Evolutionary conservation across 2,329 filamentous ascomycete genomes (phyloP), one percentile per base, ranked within the genome.

Genomic region (Nannizzia gypsea): DNA sequence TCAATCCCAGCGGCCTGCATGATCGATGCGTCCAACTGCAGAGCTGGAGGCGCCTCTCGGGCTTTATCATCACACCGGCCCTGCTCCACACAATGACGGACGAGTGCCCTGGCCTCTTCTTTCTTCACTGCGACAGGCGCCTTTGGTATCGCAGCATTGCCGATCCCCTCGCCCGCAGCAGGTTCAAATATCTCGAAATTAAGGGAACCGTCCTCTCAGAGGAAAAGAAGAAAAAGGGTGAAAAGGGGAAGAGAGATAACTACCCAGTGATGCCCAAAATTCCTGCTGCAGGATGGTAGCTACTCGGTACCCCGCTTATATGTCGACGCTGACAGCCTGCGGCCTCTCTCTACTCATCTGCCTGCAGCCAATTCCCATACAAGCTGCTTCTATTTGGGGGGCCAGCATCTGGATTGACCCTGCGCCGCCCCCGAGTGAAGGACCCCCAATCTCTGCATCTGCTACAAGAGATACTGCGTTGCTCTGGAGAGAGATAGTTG

Each of bases 401-500:
- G 31, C 82, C 58, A 68, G 73, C 63, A 80, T 83, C 68, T 78
- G 82, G 67, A 78, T 78, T 64, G 75, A 75, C 64, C 82, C 82
- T 55, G 80, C 83, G 36, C 83, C 83, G 46, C 72, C 82, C 57
- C 78, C 83, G 60, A 79, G 83, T 71, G 76, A 84, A 73, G 83
- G 82, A 6, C 81, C 85, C 61, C 76, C 81, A 6, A 71, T 84
- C 50, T 84, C 84, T 44, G 77, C 78, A 59, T 73, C 79, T 66
- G 82, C 85, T 40, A 72, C 83, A 56, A 77, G 83, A 66, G 79
- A 90, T 70, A 76, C 76, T 64, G 74, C 80, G 17, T 83, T 87
- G 60, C 82, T 96, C 22, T 89, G 90, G 17, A 85, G 84, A 61
- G 87, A 96, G 73, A 85, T 96, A 66, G 87, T 88, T 64, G 89